Evolutionary conservation across 352 stramenopile species (phyloP).

Genomic region (Globisporangium parvum): DNA sequence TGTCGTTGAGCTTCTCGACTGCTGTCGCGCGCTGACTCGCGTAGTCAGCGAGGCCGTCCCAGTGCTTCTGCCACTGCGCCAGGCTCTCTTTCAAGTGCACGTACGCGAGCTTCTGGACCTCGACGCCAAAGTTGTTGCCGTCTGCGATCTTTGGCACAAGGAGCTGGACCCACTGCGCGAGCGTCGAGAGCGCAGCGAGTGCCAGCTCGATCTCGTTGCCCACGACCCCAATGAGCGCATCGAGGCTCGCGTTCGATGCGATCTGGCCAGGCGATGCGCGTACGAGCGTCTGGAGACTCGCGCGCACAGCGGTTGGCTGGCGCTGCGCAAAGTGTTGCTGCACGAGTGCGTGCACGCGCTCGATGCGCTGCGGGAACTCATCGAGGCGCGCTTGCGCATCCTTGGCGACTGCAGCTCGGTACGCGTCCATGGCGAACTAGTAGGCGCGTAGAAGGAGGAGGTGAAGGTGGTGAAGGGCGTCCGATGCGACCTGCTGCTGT

Average conservation of each 20-base stretch:
- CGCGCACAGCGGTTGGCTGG: slow-evolving; percentile 30
- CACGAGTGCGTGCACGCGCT: slow-evolving; percentile 38
- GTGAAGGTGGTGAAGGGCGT: neutral
- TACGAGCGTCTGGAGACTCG: slow-evolving; percentile 29
- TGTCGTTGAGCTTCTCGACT: slow-evolving; percentile 71
- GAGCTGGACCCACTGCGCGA: slow-evolving; percentile 72
- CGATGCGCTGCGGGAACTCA: slow-evolving; percentile 40
- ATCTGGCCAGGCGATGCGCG: slow-evolving; percentile 24
- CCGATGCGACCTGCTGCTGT: neutral
- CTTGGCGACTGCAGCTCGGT: slow-evolving; percentile 32
- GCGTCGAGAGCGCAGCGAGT: slow-evolving; percentile 35
- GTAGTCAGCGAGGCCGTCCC: slow-evolving; percentile 72
- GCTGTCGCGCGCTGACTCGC: slow-evolving; percentile 48
- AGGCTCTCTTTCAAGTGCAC: slow-evolving; percentile 59
- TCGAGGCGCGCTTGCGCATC: slow-evolving; percentile 35
- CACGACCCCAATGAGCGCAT: slow-evolving; percentile 32
- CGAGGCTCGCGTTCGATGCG: slow-evolving; percentile 33
- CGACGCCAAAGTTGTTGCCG: slow-evolving; percentile 86
- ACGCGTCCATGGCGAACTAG: slow-evolving; percentile 42
- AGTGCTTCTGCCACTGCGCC: slow-evolving; percentile 71
- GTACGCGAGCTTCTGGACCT: slow-evolving; percentile 76
- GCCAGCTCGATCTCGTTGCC: slow-evolving; percentile 51
- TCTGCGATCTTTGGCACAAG: slow-evolving; percentile 71
- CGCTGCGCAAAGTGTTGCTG: slow-evolving; percentile 40
- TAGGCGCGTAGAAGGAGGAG: neutral